These are phyloP conservation scores for Ilyonectria sp. DNA, from an alignment of 2,329 filamentous ascomycete species.

Conservation along the genomic window DNA sequence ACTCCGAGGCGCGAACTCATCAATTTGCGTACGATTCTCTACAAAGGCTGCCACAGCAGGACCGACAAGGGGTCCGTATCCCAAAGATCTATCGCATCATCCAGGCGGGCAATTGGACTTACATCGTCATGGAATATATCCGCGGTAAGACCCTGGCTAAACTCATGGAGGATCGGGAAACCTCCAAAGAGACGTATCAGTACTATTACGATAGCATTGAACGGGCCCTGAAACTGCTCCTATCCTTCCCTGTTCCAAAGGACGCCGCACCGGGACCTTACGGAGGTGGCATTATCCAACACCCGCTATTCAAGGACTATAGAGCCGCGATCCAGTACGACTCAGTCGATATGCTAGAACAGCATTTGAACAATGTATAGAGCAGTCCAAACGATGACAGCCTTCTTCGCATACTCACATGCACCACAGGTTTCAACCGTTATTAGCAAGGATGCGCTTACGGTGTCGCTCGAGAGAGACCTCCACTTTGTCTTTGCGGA, in stretches of 20 bases:
- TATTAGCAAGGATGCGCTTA: neutral
- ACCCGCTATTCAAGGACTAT: constrained; percentile 17
- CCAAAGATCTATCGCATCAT: constrained; percentile 15
- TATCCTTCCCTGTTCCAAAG: constrained; percentile 20
- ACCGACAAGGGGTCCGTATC: constrained; percentile 16
- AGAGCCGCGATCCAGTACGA: constrained; percentile 5
- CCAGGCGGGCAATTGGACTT: neutral
- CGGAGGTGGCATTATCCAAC: constrained; percentile 18
- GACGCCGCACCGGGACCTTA: constrained; percentile 13
- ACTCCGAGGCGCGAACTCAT: constrained; percentile 8
- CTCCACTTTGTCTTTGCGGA: constrained; percentile 19
- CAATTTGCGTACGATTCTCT: neutral
- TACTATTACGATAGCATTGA: constrained; percentile 2
- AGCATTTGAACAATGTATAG: constrained; percentile 19
- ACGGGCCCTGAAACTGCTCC: constrained; percentile 1
- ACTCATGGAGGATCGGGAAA: neutral
- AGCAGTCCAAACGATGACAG: too few species aligned
- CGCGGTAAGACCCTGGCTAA: neutral
- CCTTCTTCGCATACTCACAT: neutral
- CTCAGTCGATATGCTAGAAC: constrained; percentile 13
- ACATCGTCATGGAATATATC: constrained; percentile 20
- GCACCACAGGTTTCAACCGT: constrained; percentile 9
- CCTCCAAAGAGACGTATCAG: too few species aligned
- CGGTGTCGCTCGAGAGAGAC: neutral
- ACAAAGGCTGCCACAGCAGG: neutral